Conservation (phyloP, 192 early-diverging fungal genomes). For the Entomortierella parvispora region DNA sequence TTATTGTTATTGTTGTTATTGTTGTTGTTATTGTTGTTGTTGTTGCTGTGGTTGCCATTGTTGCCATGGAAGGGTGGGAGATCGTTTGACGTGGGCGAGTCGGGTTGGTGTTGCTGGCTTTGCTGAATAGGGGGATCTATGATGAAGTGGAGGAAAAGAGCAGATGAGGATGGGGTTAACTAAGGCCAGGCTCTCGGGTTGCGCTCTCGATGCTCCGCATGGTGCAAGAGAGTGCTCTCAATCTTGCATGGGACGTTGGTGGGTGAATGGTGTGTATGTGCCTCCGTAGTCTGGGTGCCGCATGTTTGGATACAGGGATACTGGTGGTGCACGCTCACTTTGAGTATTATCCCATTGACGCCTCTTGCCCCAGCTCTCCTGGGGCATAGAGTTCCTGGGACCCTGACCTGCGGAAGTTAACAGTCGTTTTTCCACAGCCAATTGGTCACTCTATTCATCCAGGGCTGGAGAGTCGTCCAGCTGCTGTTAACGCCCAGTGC, state of each 20-base stretch:
- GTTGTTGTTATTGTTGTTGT: background rate
- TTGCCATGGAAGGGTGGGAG: background rate
- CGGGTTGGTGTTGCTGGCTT: slow-evolving; percentile 12
- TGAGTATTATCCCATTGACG: background rate
- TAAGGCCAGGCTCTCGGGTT: too few species aligned
- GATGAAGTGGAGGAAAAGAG: background rate
- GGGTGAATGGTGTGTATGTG: background rate
- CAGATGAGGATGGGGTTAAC: background rate
- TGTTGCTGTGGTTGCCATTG: background rate
- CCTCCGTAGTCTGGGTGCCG: too few species aligned
- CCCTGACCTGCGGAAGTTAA: too few species aligned
- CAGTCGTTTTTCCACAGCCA: too few species aligned
- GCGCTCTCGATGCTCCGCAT: background rate
- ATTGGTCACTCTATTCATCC: too few species aligned
- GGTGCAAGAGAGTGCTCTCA: too few species aligned
- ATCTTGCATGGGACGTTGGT: too few species aligned
- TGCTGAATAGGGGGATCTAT: slow-evolving; percentile 6
- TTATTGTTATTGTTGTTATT: background rate
- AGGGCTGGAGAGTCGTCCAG: too few species aligned
- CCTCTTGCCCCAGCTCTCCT: too few species aligned
- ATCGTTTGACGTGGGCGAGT: slow-evolving; percentile 3
- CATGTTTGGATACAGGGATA: background rate
- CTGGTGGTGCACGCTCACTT: background rate
- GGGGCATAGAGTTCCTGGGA: too few species aligned
- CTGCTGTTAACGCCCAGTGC: too few species aligned